These are phyloP conservation scores for Euphorbia lathyris DNA, from an alignment of 345 rosid species.

Conservation along the genomic window DNA sequence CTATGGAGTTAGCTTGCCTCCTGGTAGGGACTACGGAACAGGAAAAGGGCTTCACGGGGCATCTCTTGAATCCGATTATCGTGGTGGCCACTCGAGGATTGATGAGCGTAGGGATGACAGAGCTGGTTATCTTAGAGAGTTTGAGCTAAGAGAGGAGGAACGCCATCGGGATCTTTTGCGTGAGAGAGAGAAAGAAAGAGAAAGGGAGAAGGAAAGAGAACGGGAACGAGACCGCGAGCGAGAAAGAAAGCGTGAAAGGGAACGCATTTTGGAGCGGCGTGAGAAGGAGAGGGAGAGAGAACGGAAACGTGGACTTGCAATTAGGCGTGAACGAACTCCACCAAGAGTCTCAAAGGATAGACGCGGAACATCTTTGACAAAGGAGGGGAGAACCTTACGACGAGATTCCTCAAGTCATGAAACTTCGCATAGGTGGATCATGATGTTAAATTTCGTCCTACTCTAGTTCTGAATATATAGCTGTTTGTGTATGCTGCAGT, in stretches of 20 bases:
- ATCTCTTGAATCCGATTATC: conserved; percentile 67
- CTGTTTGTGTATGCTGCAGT: conserved; percentile 49
- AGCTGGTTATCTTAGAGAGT: conserved; percentile 90
- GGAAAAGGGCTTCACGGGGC: conserved; percentile 80
- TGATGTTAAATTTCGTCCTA: conserved; percentile 60
- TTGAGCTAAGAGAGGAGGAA: conserved; percentile 92
- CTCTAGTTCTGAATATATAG: conserved; percentile 64
- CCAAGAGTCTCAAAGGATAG: conserved; percentile 60
- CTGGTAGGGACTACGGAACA: conserved; percentile 88
- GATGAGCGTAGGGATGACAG: conserved; percentile 85
- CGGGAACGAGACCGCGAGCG: conserved; percentile 37
- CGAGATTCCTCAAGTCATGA: conserved; percentile 77
- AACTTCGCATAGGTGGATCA: conserved; percentile 87
- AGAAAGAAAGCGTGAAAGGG: conserved; percentile 61
- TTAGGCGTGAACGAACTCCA: conserved; percentile 67
- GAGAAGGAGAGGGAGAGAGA: conserved; percentile 82
- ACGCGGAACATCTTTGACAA: conserved; percentile 65
- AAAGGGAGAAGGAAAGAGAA: conserved; percentile 51
- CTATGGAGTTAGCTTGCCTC: conserved; percentile 97
- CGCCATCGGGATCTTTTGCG: conserved; percentile 72
- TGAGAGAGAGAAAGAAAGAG: conserved; percentile 77
- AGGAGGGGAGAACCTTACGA: conserved; percentile 52
- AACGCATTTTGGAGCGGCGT: conserved; percentile 58
- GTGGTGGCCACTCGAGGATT: conserved; percentile 51
- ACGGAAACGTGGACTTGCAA: conserved; percentile 62